phyloP scores from a whole-genome alignment of 306 rosid species.

The Pterocarpus macrocarpus region DNA sequence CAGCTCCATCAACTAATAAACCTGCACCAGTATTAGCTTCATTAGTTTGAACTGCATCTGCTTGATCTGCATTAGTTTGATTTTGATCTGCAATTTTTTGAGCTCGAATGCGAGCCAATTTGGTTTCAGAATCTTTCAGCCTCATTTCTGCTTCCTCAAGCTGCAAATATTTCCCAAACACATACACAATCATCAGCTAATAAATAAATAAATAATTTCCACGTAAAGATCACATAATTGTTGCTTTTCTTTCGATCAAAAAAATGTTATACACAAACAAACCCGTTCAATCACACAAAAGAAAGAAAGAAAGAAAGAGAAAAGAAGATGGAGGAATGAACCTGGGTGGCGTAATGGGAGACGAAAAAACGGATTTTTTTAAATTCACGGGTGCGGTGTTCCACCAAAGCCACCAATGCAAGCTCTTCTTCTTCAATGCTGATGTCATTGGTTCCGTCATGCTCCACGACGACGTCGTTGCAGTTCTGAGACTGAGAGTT shows the following conservation, averaged over 20 bases:
- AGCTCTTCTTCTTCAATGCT: constrained; percentile 62
- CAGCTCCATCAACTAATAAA: constrained; percentile 32
- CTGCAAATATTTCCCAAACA: constrained; percentile 53
- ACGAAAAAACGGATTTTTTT: constrained; percentile 52
- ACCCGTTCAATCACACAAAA: no score
- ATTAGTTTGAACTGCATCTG: no score
- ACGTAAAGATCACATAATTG: neutral
- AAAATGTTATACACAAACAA: no score
- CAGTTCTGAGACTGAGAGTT: no score
- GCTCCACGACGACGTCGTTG: no score
- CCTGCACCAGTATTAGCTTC: neutral
- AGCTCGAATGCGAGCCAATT: constrained; percentile 66
- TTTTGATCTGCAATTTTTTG: neutral
- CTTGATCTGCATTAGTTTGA: no score
- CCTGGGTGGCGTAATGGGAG: constrained; percentile 69
- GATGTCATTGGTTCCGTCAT: no score
- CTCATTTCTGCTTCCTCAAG: constrained; percentile 69
- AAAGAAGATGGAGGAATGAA: constrained; percentile 6
- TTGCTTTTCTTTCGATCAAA: no score
- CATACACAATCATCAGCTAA: constrained; percentile 29
- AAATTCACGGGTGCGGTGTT: constrained; percentile 71
- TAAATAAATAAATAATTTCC: neutral
- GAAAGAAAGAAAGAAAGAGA: neutral
- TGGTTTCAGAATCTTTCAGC: constrained; percentile 59
- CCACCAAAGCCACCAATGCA: constrained; percentile 68